Percentiles rank a stretch among this genome's conserved stretches.
phyloP scores from a whole-genome alignment of 1,284 basidiomycete genomes.

The Omphalotus olearius region DNA sequence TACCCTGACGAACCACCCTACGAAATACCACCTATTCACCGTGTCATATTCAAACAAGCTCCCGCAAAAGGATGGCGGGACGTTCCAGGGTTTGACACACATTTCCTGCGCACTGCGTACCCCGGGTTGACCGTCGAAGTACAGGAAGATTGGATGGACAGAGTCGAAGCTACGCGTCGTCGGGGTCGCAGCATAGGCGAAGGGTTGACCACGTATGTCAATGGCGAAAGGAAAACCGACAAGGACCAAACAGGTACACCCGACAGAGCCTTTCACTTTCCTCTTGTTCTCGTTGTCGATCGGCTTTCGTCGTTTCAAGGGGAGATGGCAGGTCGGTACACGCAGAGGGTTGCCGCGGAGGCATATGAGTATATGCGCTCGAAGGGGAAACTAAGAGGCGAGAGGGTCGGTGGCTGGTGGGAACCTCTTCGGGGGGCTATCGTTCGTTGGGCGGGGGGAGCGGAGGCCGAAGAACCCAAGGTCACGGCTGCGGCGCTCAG shows the following conservation, averaged over 20 bases:
- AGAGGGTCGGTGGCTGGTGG: constrained; percentile 14
- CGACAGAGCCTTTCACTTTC: constrained; percentile 44
- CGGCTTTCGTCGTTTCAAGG: constrained; percentile 59
- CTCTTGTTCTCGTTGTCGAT: constrained; percentile 50
- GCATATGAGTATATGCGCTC: constrained; percentile 33
- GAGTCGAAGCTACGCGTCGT: constrained; percentile 29
- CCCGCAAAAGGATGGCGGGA: constrained; percentile 50
- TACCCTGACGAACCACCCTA: constrained; percentile 12
- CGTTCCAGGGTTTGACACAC: constrained; percentile 51
- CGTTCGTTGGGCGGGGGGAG: constrained; percentile 13
- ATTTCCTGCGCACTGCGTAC: constrained; percentile 58
- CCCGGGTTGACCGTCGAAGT: constrained; percentile 57
- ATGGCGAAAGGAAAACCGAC: too few species aligned
- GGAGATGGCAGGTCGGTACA: constrained; percentile 38
- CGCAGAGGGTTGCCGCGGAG: constrained; percentile 48
- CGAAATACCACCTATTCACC: constrained; percentile 19
- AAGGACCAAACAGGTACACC: constrained; percentile 12
- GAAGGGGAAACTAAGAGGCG: constrained; percentile 16
- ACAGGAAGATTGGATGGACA: constrained; percentile 52
- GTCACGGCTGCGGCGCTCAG: constrained; percentile 16
- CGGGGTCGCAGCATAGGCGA: background rate
- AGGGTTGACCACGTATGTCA: too few species aligned
- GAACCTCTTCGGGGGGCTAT: constrained; percentile 17
- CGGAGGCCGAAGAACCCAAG: background rate
- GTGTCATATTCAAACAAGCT: constrained; percentile 54